phyloP scores from a whole-genome alignment of 495 filamentous ascomycete genomes.

The Xylaria scruposa region DNA sequence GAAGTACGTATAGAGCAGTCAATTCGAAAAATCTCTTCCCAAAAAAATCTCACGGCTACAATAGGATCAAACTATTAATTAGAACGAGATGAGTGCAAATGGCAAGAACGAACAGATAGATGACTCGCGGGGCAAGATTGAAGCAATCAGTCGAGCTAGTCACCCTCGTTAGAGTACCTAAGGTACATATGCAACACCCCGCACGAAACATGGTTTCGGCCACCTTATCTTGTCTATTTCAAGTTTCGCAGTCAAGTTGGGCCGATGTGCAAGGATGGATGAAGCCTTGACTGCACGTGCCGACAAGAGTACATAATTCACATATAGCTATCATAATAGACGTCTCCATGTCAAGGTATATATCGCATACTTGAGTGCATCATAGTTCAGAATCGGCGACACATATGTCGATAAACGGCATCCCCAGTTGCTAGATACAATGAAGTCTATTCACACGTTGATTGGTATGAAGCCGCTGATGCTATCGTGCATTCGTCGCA shows the following conservation, averaged over 20 bases:
- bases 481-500: constrained; percentile 5
- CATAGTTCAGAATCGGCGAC: background rate
- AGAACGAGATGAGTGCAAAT: background rate
- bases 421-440: background rate
- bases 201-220: background rate
- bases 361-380: background rate
- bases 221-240: background rate
- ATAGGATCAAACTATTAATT: background rate
- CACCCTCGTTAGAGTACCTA: too few relatives aligned
- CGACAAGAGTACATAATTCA: background rate
- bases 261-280: background rate
- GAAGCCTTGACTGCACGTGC: background rate
- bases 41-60: background rate
- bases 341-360: background rate
- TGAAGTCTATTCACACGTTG: constrained; percentile 12
- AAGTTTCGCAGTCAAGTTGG: background rate
- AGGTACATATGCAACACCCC: background rate
- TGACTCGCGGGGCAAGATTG: background rate
- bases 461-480: constrained; percentile 15
- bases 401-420: background rate
- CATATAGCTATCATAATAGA: background rate
- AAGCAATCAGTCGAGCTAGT: too few relatives aligned
- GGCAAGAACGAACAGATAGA: background rate
- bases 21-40: too few relatives aligned
- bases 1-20: too few relatives aligned